Evolutionary conservation across 768 basidiomycete species (phyloP), one percentile per base, ranked within the genome.

Genomic region (Boletus subcaerulescens): DNA sequence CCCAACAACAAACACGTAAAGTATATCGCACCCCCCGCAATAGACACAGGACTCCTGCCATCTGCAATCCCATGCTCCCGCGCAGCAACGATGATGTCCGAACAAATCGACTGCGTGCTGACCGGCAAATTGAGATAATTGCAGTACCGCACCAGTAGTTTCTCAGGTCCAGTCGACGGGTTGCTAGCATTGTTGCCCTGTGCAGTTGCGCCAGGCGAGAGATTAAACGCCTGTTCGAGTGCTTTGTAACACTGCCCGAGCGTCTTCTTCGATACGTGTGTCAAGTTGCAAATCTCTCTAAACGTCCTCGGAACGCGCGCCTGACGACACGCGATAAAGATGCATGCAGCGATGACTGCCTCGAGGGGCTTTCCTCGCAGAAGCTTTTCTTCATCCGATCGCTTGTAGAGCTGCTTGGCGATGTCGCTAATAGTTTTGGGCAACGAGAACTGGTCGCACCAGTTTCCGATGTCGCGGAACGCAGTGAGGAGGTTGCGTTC

Each of bases 391-490:
- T 98, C 96, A 71, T 97, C 93, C 18, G 92, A 91, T 44, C 95
- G 90, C 74, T 96, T 97, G 79, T 95, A 98, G 10, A 98, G 79
- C 75, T 97, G 94, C 72, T 98, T 97, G 45, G 94, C 94, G 57
- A 93, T 93, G 67, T 97, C 93, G 80, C 86, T 87, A 69, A 98
- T 95, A 31, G 87, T 90, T 73, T 93, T 92, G 0, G 93, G 92
- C 13, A 98, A 81, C 41, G 91, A 92, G 74, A 98, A 97, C 64
- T 89, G 87, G 67, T 98, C 96, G 75, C 93, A 97, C 91, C 92
- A 93, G 72, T 81, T 89, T 24, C 86, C 85, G 55, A 98, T 98
- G 63, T 95, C 89, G 50, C 89, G 85, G 76, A 93, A 98, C 12
- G 93, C 94, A 47, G 84, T 83, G 52, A 91, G 82, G 51, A 98